These are phyloP conservation scores for Hypoxylon sp. DNA, from an alignment of 2,329 filamentous ascomycete species.

Conservation along the genomic window DNA sequence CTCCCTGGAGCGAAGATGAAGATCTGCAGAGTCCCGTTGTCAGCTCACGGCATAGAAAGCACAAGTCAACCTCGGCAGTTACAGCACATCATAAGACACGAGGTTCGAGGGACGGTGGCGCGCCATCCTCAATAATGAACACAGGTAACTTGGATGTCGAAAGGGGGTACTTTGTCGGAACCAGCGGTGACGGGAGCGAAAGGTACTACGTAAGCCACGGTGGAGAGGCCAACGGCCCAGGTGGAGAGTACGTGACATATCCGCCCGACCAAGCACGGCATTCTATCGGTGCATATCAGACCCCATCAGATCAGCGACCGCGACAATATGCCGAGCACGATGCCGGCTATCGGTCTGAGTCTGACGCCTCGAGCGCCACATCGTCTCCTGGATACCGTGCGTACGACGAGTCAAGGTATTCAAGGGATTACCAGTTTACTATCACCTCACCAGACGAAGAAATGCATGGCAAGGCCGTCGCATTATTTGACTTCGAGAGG, in stretches of 20 bases:
- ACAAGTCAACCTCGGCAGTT: constrained; percentile 77
- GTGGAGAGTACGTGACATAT: constrained; percentile 86
- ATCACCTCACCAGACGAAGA: constrained; percentile 97
- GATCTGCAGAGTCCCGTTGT: constrained; percentile 94
- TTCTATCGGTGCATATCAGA: constrained; percentile 65
- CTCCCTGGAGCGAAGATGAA: constrained; percentile 95
- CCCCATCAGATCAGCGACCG: constrained; percentile 61
- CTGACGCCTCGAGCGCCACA: constrained; percentile 71
- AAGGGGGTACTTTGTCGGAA: constrained; percentile 76
- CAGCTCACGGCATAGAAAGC: constrained; percentile 86
- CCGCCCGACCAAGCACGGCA: constrained; percentile 75
- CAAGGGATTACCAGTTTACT: constrained; percentile 93
- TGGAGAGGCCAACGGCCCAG: constrained; percentile 80
- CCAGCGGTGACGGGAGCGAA: constrained; percentile 79
- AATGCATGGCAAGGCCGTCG: constrained; percentile 96
- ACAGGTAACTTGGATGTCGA: constrained; percentile 70
- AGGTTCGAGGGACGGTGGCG: constrained; percentile 59
- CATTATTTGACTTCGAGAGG: constrained; percentile 92
- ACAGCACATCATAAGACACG: constrained; percentile 64
- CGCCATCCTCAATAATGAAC: constrained; percentile 61
- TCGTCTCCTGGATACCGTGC: constrained; percentile 72
- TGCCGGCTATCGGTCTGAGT: constrained; percentile 68
- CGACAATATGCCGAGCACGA: constrained; percentile 63
- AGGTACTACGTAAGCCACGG: constrained; percentile 81
- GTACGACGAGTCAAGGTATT: constrained; percentile 84